These are phyloP conservation scores for Harringtonia lauricola DNA, from an alignment of 2,329 filamentous ascomycete species.

Conservation along the genomic window DNA sequence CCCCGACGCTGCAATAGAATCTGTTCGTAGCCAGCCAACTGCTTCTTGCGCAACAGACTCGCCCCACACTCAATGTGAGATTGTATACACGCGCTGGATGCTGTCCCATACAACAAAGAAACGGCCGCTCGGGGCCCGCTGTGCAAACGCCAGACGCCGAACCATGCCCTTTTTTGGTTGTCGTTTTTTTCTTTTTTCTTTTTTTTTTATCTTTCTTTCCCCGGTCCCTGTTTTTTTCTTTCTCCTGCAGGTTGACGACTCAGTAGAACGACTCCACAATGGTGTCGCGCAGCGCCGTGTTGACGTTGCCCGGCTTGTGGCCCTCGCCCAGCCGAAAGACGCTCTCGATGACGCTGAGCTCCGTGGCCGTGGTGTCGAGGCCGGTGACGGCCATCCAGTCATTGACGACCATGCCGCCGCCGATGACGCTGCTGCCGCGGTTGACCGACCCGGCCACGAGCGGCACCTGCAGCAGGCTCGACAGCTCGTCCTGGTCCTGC, in stretches of 20 bases:
- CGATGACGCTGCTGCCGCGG: conserved; percentile 86
- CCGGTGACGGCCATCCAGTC: conserved; percentile 96
- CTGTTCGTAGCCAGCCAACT: too few species aligned
- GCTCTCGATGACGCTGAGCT: conserved; percentile 90
- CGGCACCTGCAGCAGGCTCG: conserved; percentile 84
- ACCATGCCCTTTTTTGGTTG: neutral
- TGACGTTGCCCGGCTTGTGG: conserved; percentile 65
- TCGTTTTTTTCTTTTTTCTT: neutral
- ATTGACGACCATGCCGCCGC: conserved; percentile 92
- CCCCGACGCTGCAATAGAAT: too few species aligned
- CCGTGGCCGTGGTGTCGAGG: conserved; percentile 91
- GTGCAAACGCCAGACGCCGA: neutral
- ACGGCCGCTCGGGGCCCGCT: too few species aligned
- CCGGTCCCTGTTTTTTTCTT: too few species aligned
- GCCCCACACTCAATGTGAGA: too few species aligned
- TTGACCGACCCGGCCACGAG: conserved; percentile 92
- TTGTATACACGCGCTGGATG: too few species aligned
- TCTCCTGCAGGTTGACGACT: too few species aligned
- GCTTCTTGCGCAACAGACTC: too few species aligned
- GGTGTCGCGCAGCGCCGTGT: conserved; percentile 83
- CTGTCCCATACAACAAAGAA: too few species aligned
- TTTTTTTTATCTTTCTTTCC: neutral
- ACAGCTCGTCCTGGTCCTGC: conserved; percentile 96
- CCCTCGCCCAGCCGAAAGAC: conserved; percentile 89
- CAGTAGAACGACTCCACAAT: conserved; percentile 99